Evolutionary conservation across 345 rosid genomes (phyloP), one percentile per base, ranked within the genome.

Genomic region (Salix viminalis): DNA sequence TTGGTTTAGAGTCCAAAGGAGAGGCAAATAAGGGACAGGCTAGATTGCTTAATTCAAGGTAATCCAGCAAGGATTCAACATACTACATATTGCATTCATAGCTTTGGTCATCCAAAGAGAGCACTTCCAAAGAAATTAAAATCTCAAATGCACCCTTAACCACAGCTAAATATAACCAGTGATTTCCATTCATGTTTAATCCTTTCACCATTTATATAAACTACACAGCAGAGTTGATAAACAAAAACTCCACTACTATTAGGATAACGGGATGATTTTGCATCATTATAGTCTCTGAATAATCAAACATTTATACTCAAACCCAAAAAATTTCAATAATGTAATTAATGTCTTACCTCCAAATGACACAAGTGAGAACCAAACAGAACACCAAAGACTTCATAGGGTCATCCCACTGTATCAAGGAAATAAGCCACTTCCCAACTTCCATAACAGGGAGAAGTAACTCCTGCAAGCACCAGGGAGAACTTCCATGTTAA

Each of bases 331-430:
- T 26, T 26, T 6, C 34, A 67, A 50, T 54, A 46, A 72, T 64
- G 48, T n/a, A 28, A 24, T n/a, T 56, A 34, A 14, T 18, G 65
- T 62, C 83, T 83, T 54, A 93, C 99, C 92, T 86, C 88, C 81
- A 91, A 50, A 96, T 88, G 79, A 92, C 79, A 81, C 75, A 88
- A 74, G 84, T 79, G 65, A 77, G 77, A 26, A 84, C 75, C 89
- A 94, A 83, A 84, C 97, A 92, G 86, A 96, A 96, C 4, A 89
- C 54, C 58, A 70, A 78, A 75, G 98, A 96, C 81, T 90, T 92
- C 72, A 76, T 50, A 62, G 92, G 87, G 80, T 92, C 90, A 68
- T 96, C 97, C 99, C 98, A 96, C 77, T 76, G 82, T 65, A 83
- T 72, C 83, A 92, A 71, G 76, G 87, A 86, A 66, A 87, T 76